Conservation (phyloP, 352 stramenopile species). For the Phytopythium vexans region DNA sequence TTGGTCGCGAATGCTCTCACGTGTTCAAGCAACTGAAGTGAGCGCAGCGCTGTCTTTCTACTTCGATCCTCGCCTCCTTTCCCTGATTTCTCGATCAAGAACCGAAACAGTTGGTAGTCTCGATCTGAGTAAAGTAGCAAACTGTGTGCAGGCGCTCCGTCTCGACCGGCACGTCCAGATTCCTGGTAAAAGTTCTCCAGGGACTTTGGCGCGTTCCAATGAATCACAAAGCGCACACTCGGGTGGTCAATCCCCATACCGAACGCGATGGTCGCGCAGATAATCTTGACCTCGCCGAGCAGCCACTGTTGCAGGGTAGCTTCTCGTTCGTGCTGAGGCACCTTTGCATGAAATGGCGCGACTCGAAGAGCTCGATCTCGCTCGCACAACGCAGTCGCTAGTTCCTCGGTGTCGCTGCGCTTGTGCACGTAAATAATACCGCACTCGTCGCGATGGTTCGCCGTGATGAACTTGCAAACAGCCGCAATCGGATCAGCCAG, state of each 20-base stretch:
- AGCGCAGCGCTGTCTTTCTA: slow-evolving; percentile 12
- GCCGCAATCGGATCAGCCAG: slow-evolving; percentile 39
- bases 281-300: slow-evolving; percentile 50
- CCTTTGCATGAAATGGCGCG: slow-evolving; percentile 54
- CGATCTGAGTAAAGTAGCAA: slow-evolving; percentile 73
- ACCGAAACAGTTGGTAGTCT: slow-evolving; percentile 50
- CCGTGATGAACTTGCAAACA: slow-evolving; percentile 38
- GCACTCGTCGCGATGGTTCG: slow-evolving; percentile 23
- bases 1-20: slow-evolving; percentile 42
- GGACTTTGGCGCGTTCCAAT: slow-evolving; percentile 85
- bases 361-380: slow-evolving; percentile 15
- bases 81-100: slow-evolving; percentile 35
- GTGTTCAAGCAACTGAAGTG: slow-evolving; percentile 25
- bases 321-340: slow-evolving; percentile 33
- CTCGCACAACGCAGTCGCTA: too few species aligned
- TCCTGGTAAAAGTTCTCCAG: slow-evolving; percentile 98
- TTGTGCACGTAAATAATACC: slow-evolving; percentile 60
- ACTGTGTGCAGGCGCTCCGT: slow-evolving; percentile 86
- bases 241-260: slow-evolving; percentile 92
- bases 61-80: slow-evolving; percentile 8
- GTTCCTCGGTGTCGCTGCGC: slow-evolving; percentile 40
- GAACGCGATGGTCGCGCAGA: slow-evolving; percentile 93
- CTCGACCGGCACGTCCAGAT: slow-evolving; percentile 91
- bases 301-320: slow-evolving; percentile 47
- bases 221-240: slow-evolving; percentile 87